Base-by-base conservation (phyloP, 2,329 filamentous ascomycete genomes). In the Rhexocercosporidium sp. region DNA sequence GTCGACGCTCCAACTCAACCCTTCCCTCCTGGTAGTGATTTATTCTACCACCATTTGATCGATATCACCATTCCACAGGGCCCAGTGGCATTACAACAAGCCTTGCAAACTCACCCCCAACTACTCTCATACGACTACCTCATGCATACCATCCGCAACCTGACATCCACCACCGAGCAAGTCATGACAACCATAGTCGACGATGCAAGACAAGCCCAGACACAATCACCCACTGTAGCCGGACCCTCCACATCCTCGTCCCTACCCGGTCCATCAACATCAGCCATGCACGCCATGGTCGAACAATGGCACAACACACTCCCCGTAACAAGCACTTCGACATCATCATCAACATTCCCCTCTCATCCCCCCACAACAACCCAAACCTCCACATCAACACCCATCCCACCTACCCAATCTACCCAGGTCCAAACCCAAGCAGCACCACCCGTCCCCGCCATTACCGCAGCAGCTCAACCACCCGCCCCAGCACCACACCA, bases 51-150 rank as follows among this genome's bases (percentile, higher is more conserved):
- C 41, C 79, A 80, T 11, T 76, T 88, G 66, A 87, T 90, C 61
- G 85, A 90, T 65, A 77, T 80, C 6, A 78, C 83, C 16, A 80
- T 90, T 0, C 81, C 83, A 0, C 81, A 83, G 61, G 88, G 87
- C 0, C 80, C 81, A 0, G 75, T 75, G 2, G 81, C 82, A 4
- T 5, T 83, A 82, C 69, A 70, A 16, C 64, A 72, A 18, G 64
- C 66, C 14, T 59, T 78, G 29, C 70, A 71, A 29, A 47, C 39
- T 12, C 63, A 76, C 64, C 75, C 75, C 3, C 69, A 71, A n/a
- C 60, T 75, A 14, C 62, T 76, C 20, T 49, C 62, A n/a, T 61
- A 70, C 27, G 65, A 65, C 4, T 60, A 70, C 14, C 60, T 76
- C 5, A 51, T 61, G 27, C 25, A 69, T n/a, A 63, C 47, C 7